Conservation (phyloP, 371 early-diverging fungal species). For the Mucor piriformis region DNA sequence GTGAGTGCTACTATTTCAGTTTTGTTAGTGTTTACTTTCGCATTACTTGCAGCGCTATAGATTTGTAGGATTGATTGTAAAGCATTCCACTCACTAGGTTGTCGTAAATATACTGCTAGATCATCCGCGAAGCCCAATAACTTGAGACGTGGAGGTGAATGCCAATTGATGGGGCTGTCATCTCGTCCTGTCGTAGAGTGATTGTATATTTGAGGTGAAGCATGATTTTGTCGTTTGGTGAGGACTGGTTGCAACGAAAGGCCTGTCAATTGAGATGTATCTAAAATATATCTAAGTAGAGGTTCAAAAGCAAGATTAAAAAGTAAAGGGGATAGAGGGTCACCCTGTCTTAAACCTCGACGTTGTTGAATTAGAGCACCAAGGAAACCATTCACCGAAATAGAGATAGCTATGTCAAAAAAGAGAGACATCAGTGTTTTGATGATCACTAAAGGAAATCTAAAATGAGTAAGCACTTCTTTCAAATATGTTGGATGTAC, state of each 20-base stretch:
- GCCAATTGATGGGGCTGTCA: slow-evolving; percentile 23
- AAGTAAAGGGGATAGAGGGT: slow-evolving; percentile 18
- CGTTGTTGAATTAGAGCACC: neutral
- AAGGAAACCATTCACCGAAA: slow-evolving; percentile 18
- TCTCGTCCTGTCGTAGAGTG: neutral
- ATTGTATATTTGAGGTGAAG: no score
- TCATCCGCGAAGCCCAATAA: slow-evolving; percentile 25
- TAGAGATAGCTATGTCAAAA: neutral
- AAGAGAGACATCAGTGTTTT: neutral
- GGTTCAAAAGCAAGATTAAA: slow-evolving; percentile 23
- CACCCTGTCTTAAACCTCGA: slow-evolving; percentile 19
- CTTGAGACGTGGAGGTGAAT: slow-evolving; percentile 17
- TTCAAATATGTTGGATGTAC: slow-evolving; percentile 24
- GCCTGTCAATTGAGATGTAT: neutral
- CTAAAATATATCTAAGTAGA: neutral
- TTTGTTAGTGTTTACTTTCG: slow-evolving; percentile 16
- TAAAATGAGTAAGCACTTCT: neutral
- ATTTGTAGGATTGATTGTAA: neutral
- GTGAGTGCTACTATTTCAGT: slow-evolving; percentile 13
- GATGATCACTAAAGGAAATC: slow-evolving; percentile 1
- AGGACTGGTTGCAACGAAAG: slow-evolving; percentile 2
- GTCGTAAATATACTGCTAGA: slow-evolving; percentile 20
- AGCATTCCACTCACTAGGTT: slow-evolving; percentile 1
- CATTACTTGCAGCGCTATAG: slow-evolving; percentile 16
- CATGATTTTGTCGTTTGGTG: no score